Percentiles rank a stretch among this genome's conserved stretches.
These are phyloP conservation scores for Bipolaris gigantea DNA, from an alignment of 2,329 filamentous ascomycete genomes.

Conservation along the genomic window DNA sequence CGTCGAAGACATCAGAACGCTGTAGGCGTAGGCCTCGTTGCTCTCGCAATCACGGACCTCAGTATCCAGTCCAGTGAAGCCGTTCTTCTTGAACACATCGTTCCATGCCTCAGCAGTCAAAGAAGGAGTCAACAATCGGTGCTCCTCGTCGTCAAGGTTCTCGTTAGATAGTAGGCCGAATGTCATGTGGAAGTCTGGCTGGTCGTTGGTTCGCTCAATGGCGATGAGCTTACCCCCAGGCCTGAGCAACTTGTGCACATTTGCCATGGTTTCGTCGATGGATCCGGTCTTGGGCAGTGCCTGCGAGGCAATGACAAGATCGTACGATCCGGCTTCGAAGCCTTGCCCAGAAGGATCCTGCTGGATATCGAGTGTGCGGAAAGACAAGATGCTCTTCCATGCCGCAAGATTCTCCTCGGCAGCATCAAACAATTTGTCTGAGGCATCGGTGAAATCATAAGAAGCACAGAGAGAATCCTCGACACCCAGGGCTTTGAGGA, in stretches of 20 bases:
- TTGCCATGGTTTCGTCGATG: constrained; percentile 15
- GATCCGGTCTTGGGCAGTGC: constrained; percentile 25
- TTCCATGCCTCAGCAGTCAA: not conserved
- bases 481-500: not conserved
- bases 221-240: not conserved
- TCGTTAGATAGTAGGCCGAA: not conserved
- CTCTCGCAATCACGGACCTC: not conserved
- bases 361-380: not conserved
- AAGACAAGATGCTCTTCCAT: not conserved
- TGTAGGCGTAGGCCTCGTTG: not conserved
- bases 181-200: not conserved
- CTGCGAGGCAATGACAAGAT: constrained; percentile 38
- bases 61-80: not conserved
- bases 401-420: not conserved
- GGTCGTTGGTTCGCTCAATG: not conserved
- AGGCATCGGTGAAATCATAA: not conserved
- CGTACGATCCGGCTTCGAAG: constrained; percentile 13
- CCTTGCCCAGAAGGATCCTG: constrained; percentile 16
- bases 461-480: not conserved
- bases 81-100: not conserved
- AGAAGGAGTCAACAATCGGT: not conserved
- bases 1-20: not conserved
- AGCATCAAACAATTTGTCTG: not conserved
- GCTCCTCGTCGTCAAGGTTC: not conserved
- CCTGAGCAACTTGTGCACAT: constrained; percentile 22